Percentiles rank a stretch among this genome's conserved stretches.
phyloP scores from a whole-genome alignment of 306 rosid genomes.

The Pachyrhizus erosus region DNA sequence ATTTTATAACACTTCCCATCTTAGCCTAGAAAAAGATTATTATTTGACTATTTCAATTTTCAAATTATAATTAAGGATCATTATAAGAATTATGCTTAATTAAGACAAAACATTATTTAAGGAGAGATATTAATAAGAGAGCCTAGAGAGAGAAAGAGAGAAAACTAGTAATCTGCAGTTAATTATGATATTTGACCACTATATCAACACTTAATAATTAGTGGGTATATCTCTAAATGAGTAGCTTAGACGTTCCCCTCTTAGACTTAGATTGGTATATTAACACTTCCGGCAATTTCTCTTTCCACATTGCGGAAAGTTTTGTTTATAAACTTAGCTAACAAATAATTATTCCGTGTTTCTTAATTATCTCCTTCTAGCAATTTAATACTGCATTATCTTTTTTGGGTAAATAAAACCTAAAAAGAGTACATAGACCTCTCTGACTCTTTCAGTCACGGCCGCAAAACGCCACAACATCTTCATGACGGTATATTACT shows the following conservation, averaged over 20 bases:
- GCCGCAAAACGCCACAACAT: not conserved
- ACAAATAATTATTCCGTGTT: slow-evolving; percentile 39
- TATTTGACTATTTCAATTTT: not conserved
- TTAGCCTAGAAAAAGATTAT: not conserved
- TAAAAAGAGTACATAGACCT: not conserved
- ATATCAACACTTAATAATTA: slow-evolving; percentile 27
- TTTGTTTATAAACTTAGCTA: slow-evolving; percentile 34
- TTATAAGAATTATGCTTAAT: not conserved
- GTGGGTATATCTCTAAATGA: slow-evolving; percentile 25
- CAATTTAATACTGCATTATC: slow-evolving; percentile 16
- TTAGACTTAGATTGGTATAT: not conserved
- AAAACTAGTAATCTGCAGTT: not conserved
- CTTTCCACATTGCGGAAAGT: slow-evolving; percentile 25
- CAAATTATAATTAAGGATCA: not conserved
- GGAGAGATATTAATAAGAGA: not conserved
- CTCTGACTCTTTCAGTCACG: not conserved
- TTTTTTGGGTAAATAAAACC: not conserved
- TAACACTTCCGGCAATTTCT: slow-evolving; percentile 3
- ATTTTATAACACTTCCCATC: not conserved
- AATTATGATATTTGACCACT: too few species aligned
- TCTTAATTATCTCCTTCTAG: slow-evolving; percentile 26
- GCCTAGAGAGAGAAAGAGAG: not conserved
- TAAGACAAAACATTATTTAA: not conserved
- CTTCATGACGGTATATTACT: not conserved
- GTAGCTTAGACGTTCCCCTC: slow-evolving; percentile 39